Conservation (phyloP, 352 stramenopile species). For the Phytophthora vignae region DNA sequence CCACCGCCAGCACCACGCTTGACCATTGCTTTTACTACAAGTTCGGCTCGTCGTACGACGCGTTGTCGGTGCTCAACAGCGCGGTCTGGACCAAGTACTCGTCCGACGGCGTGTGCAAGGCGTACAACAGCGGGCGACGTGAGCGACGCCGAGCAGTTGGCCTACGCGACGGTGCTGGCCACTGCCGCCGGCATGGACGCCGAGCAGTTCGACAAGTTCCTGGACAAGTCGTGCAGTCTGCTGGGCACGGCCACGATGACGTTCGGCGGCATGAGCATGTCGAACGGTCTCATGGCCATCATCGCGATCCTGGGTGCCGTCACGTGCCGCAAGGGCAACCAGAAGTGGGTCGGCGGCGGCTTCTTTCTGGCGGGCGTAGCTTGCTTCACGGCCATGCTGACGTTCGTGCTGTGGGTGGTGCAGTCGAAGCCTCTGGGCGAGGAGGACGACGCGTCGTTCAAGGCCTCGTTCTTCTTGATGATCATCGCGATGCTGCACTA, state of each 20-base stretch:
- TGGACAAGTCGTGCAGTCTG: constrained; percentile 60
- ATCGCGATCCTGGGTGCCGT: constrained; percentile 54
- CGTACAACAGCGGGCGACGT: constrained; percentile 42
- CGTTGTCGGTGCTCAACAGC: constrained; percentile 41
- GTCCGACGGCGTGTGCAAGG: constrained; percentile 57
- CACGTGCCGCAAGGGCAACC: constrained; percentile 42
- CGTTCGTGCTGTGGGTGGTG: constrained; percentile 47
- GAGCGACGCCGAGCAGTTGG: constrained; percentile 33
- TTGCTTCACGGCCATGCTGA: constrained; percentile 13
- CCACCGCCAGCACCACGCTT: constrained; percentile 25
- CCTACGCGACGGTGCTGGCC: constrained; percentile 47
- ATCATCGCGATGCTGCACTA: constrained; percentile 59
- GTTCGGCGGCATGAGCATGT: constrained; percentile 51
- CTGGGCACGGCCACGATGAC: constrained; percentile 53
- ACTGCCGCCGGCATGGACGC: constrained; percentile 53
- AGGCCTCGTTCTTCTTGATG: constrained; percentile 59
- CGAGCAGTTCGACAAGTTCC: constrained; percentile 61
- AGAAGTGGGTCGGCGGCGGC: constrained; percentile 19
- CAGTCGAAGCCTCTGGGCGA: constrained; percentile 59
- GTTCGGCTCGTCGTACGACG: constrained; percentile 48
- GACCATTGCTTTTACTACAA: constrained; percentile 82
- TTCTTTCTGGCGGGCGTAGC: constrained; percentile 15
- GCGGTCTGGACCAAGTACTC: constrained; percentile 51
- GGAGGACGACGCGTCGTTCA: constrained; percentile 59
- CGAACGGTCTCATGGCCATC: constrained; percentile 50